Percentiles rank a stretch among this genome's conserved stretches.
Conservation (phyloP, 164 flowering plant genomes). For the Chimonanthus praecox region DNA sequence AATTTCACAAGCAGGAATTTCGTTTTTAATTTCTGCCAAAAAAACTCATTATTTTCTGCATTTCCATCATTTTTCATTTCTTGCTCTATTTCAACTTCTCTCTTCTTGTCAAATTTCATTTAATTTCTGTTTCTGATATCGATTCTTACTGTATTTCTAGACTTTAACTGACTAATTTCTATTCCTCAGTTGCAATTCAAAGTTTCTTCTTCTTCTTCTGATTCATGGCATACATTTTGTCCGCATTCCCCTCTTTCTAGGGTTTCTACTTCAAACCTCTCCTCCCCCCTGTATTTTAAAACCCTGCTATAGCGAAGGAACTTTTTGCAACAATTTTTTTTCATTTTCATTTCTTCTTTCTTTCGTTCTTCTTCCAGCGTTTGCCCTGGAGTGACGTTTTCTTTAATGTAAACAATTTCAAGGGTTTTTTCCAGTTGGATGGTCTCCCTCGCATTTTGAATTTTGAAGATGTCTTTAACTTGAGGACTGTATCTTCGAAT, state of each 20-base stretch:
- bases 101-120: too few relatives aligned
- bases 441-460: constrained; percentile 46
- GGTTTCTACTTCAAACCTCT: background rate
- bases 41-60: too few relatives aligned
- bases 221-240: too few relatives aligned
- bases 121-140: too few relatives aligned
- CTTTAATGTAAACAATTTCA: background rate
- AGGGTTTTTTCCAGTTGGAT: constrained; percentile 14
- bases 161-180: too few relatives aligned
- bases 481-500: background rate
- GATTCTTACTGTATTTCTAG: too few relatives aligned
- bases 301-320: background rate
- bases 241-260: background rate
- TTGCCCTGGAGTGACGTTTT: background rate
- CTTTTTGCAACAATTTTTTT: background rate
- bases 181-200: too few relatives aligned
- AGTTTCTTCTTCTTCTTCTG: too few relatives aligned
- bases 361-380: background rate
- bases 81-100: too few relatives aligned
- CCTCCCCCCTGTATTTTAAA: background rate
- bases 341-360: background rate
- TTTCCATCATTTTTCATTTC: too few relatives aligned
- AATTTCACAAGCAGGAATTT: too few relatives aligned
- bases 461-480: constrained; percentile 28
- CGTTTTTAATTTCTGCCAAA: too few relatives aligned